phyloP scores from a whole-genome alignment of 139 green algal species.

The Coelastrella sp. region DNA sequence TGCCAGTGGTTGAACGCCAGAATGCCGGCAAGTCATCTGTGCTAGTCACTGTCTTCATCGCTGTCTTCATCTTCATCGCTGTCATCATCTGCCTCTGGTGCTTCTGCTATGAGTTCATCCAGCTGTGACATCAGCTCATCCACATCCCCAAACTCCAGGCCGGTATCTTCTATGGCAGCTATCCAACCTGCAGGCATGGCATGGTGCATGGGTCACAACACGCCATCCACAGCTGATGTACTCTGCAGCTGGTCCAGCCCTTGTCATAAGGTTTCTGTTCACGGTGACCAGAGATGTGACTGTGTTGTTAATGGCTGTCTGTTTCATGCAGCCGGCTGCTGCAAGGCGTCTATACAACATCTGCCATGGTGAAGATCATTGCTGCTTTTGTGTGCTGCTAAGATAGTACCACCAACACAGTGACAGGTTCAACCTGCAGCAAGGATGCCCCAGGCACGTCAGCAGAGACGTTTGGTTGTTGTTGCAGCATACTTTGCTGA shows the following conservation, averaged over 20 bases:
- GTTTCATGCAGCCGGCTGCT: not conserved
- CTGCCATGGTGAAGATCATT: no score
- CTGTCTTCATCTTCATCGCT: constrained; percentile 8
- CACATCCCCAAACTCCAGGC: constrained; percentile 18
- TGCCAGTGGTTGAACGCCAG: no score
- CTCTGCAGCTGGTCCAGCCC: no score
- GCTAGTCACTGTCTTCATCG: not conserved
- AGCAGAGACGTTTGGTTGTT: no score
- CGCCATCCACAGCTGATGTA: not conserved
- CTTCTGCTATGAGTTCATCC: constrained; percentile 23
- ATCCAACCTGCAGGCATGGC: constrained; percentile 14
- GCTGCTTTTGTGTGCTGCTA: no score
- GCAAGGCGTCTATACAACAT: no score
- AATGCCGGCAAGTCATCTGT: not conserved
- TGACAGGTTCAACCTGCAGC: no score
- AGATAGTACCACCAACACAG: no score
- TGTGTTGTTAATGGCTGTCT: not conserved
- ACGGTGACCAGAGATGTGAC: not conserved
- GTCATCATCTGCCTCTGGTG: constrained; percentile 29
- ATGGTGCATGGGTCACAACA: not conserved
- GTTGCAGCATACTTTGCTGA: not conserved
- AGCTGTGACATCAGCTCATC: constrained; percentile 19
- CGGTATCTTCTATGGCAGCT: not conserved
- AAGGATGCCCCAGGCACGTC: no score
- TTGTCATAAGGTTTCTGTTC: no score